Evolutionary conservation across 768 basidiomycete genomes (phyloP), one percentile per base, ranked within the genome.

Genomic region (Xerocomellus chrysenteron): DNA sequence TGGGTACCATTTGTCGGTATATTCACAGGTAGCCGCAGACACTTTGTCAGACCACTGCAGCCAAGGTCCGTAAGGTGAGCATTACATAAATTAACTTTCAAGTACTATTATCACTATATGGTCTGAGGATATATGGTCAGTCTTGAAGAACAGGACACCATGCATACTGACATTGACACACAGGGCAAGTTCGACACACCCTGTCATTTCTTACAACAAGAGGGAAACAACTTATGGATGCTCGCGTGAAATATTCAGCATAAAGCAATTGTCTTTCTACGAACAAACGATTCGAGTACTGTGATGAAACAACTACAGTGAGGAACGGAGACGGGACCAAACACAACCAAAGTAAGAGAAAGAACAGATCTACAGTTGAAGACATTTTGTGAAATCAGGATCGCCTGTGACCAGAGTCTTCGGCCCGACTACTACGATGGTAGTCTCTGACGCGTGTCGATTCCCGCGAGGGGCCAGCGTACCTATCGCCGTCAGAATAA

Each of bases 401-500:
- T 52, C 72, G 59, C 62, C 68, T 70, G 46, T 72, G 62, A 13
- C 66, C 64, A 53, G 64, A 51, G 21, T 69, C 74, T 35, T 69
- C 65, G 40, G 71, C 76, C 19, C 68, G 69, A 36, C 47, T 57
- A 13, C 70, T 72, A 39, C 75, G 75, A 48, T 73, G 65, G 58
- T 79, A 79, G 63, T 79, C 78, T 56, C 78, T 70, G 54, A 65
- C 59, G 39, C 73, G 68, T 13, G 66, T 66, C 47, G 65, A 60
- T 58, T 69, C 65, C 32, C 74, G 65, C 35, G 68, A 62, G 44
- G 69, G 62, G 53, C 74, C 75, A 69, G 80, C 54, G 60, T 86
- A 84, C 65, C 82, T 81, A 62, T 82, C 82, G 64, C 73, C 67
- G 56, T 78, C 61, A 50, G 70, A 56, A 54, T 57, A 48, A 53